Conservation (phyloP, 202 grass and related monocot genomes). For the Sporobolus alterniflorus region DNA sequence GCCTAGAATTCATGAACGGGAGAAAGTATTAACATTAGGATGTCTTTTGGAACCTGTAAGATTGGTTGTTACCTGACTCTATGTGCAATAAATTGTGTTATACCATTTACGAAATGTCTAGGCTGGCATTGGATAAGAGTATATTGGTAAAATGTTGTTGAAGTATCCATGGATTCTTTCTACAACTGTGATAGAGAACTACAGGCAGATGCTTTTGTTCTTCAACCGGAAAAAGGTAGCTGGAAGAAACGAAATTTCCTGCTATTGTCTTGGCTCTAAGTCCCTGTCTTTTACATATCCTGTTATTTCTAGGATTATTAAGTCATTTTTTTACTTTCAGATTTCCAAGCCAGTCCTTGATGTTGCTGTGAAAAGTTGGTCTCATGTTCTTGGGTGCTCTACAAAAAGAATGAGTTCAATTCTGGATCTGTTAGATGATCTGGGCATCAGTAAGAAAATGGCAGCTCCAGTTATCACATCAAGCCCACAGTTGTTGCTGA, state of each 20-base stretch:
- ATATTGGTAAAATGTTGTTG: slow-evolving; percentile 63
- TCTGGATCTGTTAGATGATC: slow-evolving; percentile 64
- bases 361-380: slow-evolving; percentile 77
- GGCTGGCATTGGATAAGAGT: slow-evolving; percentile 67
- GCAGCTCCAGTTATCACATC: slow-evolving; percentile 79
- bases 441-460: slow-evolving; percentile 75
- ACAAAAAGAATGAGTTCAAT: slow-evolving; percentile 66
- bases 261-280: background rate
- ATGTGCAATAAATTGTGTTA: slow-evolving; percentile 9
- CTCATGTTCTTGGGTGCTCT: slow-evolving; percentile 83
- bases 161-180: slow-evolving; percentile 99
- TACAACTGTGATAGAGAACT: slow-evolving; percentile 75
- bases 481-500: slow-evolving; percentile 89
- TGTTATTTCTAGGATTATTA: slow-evolving; percentile 6
- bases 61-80: slow-evolving; percentile 14
- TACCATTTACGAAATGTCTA: slow-evolving; percentile 54
- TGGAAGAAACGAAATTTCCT: background rate
- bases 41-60: background rate
- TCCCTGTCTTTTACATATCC: background rate
- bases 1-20: slow-evolving; percentile 66
- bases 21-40: slow-evolving; percentile 58
- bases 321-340: slow-evolving; percentile 46
- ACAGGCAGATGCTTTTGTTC: slow-evolving; percentile 54
- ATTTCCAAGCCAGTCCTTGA: slow-evolving; percentile 51
- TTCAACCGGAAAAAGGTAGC: slow-evolving; percentile 74